Base-by-base conservation (phyloP, 148 eudicot genomes). In the Salicornia ramosissima region DNA sequence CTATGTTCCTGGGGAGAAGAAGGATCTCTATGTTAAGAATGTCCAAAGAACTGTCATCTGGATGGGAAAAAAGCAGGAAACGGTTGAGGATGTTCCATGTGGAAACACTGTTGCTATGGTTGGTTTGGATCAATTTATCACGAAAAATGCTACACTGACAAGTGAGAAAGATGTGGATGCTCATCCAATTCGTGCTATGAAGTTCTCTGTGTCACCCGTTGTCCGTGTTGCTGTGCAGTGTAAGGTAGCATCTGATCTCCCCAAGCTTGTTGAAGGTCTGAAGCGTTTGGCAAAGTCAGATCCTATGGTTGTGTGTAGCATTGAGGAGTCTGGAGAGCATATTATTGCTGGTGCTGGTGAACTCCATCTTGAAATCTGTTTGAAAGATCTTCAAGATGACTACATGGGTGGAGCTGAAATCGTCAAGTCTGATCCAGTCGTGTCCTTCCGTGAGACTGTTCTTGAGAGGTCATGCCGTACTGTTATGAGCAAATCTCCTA, bases 31-130 rank as follows among this genome's bases (percentile, higher is more conserved):
- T 68, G 74, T 70, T 15, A 89, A 89, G 81, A 86, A 84, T 79
- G 91, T 89, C 18, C 95, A 89, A 71, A 86, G 95, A 70, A 89
- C 95, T 64, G 91, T 89, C 56, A 86, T 89, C 50, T 89, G 95
- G 95, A 86, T 89, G 95, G 95, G 95, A 22, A 89, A 89, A 86
- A 89, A 47, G 79, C 95, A 89, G 78, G 95, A 89, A 73, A 89
- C 95, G 0, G 95, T 89, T 42, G 95, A 89, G 82, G 95, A 89
- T 70, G 95, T 89, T 12, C 95, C 95, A 0, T 89, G 95, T 78
- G 95, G 95, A 6, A 89, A 89, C 81, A 89, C 96, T 6, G 96
- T 89, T 54, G 96, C 96, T 49, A 1, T 89, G 86, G 96, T 89
- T 69, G 96, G 96, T 71, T 68, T 89, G 64, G 96, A 89, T 81